phyloP scores from a whole-genome alignment of 495 filamentous ascomycete genomes.

The Aspergillus biplanus region DNA sequence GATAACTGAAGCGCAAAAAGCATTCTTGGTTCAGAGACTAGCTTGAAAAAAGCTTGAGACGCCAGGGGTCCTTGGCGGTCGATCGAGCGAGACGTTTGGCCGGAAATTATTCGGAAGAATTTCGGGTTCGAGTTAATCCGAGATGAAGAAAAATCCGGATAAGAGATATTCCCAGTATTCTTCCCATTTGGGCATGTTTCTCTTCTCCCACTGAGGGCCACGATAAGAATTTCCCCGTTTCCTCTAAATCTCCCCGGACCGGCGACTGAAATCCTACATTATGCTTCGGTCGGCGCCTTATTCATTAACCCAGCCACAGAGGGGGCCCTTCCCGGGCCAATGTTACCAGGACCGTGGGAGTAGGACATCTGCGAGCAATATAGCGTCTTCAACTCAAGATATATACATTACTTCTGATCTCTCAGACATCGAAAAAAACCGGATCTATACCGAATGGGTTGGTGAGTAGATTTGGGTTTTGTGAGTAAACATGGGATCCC shows the following conservation, averaged over 20 bases:
- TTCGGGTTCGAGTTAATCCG: neutral
- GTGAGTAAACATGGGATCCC: neutral
- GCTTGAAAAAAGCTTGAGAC: neutral
- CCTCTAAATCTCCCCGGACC: too few species aligned
- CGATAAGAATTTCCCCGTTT: too few species aligned
- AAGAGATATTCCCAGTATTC: neutral
- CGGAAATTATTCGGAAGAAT: slow-evolving; percentile 7
- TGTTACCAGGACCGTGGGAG: too few species aligned
- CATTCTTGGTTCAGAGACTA: neutral
- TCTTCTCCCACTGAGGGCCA: neutral
- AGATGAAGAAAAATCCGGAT: neutral
- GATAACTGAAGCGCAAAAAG: neutral
- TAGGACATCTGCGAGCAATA: neutral
- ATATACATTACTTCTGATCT: slow-evolving; percentile 7
- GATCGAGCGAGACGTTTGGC: neutral
- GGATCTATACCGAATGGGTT: slow-evolving; percentile 39
- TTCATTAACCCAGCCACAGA: too few species aligned
- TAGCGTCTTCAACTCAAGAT: neutral
- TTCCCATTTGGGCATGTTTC: neutral
- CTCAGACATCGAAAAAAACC: slow-evolving; percentile 25
- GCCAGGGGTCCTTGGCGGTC: slow-evolving; percentile 8
- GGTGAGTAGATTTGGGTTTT: slow-evolving; percentile 16
- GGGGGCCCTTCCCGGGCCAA: too few species aligned
- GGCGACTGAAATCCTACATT: too few species aligned
- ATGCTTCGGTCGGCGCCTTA: too few species aligned